Conservation (phyloP, 108 stramenopile genomes). For the Cyclostephanos invisitatus region DNA sequence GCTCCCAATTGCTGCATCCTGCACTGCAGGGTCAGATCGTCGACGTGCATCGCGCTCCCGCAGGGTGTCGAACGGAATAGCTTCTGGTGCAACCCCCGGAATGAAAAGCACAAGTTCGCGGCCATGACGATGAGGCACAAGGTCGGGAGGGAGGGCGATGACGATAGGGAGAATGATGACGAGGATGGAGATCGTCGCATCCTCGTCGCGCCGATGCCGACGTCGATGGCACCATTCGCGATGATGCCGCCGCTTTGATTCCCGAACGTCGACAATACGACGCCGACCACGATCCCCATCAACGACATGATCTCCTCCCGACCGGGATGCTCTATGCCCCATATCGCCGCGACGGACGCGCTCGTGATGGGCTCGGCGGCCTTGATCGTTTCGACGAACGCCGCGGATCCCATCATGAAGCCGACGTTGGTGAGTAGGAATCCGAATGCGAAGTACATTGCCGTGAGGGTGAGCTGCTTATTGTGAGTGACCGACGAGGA, state of each 20-base stretch:
- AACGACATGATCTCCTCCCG: conserved; percentile 54
- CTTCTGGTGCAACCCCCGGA: conserved; percentile 86
- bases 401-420: conserved; percentile 61
- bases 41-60: conserved; percentile 43
- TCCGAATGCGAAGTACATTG: conserved; percentile 68
- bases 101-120: conserved; percentile 82
- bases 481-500: conserved; percentile 7
- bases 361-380: conserved; percentile 84
- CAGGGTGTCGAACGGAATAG: conserved; percentile 65
- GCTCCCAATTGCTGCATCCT: conserved; percentile 84
- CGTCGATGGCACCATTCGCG: conserved; percentile 3
- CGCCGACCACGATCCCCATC: conserved; percentile 64
- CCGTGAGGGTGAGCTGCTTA: conserved; percentile 48
- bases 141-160: conserved; percentile 22
- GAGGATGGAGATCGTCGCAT: not conserved
- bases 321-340: conserved; percentile 69
- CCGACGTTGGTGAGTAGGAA: conserved; percentile 73
- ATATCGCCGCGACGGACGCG: conserved; percentile 63
- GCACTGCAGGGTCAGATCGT: conserved; percentile 79
- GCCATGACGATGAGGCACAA: conserved; percentile 63
- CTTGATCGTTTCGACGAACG: conserved; percentile 88
- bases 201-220: not conserved
- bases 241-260: conserved; percentile 8
- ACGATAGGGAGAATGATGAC: not conserved
- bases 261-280: conserved; percentile 68